Evolutionary conservation across 2,329 filamentous ascomycete genomes (phyloP).

Genomic region (Bipolaris victoriae): DNA sequence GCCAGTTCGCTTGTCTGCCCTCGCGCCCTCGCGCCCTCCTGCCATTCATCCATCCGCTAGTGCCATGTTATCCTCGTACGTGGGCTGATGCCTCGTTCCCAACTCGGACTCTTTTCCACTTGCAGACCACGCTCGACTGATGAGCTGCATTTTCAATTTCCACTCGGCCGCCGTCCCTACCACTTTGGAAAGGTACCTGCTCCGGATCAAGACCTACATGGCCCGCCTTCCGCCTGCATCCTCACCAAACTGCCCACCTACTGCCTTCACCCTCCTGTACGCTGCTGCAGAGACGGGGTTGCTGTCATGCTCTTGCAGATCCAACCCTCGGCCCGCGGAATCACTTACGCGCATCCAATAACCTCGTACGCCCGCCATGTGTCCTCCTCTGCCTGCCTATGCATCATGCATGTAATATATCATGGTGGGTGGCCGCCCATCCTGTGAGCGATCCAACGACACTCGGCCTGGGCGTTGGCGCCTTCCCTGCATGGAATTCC

Average conservation of each 20-base stretch:
- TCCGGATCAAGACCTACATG: slow-evolving; percentile 45
- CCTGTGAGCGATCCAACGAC: slow-evolving; percentile 40
- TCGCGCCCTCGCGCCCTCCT: slow-evolving; percentile 18
- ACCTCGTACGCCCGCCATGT: slow-evolving; percentile 18
- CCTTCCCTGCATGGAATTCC: slow-evolving; percentile 30
- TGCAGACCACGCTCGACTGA: slow-evolving; percentile 23
- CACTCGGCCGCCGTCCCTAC: slow-evolving; percentile 31
- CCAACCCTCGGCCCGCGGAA: slow-evolving; percentile 44
- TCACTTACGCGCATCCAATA: slow-evolving; percentile 41
- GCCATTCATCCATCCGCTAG: slow-evolving; percentile 18
- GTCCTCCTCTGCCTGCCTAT: slow-evolving; percentile 30
- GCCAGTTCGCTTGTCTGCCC: slow-evolving; percentile 20
- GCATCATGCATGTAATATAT: slow-evolving; percentile 35
- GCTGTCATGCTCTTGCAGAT: slow-evolving; percentile 48
- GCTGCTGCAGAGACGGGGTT: slow-evolving; percentile 40
- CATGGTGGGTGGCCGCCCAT: slow-evolving; percentile 32
- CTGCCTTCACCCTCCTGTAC: slow-evolving; percentile 31
- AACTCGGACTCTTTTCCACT: slow-evolving; percentile 37
- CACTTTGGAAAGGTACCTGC: slow-evolving; percentile 39
- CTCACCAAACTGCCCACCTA: slow-evolving; percentile 12
- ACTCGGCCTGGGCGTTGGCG: slow-evolving; percentile 19
- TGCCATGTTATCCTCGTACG: slow-evolving; percentile 22
- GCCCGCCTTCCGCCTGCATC: slow-evolving; percentile 40
- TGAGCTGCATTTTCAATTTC: slow-evolving; percentile 42
- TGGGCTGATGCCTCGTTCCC: slow-evolving; percentile 24